Conservation (phyloP, 768 basidiomycete genomes). For the Chalciporus pseudorubinellus region DNA sequence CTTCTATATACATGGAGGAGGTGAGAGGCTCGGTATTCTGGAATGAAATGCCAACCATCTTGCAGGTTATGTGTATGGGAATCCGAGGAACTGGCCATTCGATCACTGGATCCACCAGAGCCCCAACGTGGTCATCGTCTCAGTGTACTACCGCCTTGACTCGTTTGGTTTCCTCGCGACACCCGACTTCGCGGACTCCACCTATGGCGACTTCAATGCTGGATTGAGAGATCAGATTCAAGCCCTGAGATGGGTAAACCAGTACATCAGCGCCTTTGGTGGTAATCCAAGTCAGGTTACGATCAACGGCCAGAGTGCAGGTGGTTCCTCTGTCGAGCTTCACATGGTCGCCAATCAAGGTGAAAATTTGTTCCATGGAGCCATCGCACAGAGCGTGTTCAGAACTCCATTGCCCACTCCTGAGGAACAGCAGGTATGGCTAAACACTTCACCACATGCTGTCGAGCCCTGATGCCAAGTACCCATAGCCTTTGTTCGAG, state of each 20-base stretch:
- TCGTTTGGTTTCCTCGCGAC: slow-evolving; percentile 61
- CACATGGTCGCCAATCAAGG: slow-evolving; percentile 48
- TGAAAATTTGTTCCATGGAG: slow-evolving; percentile 46
- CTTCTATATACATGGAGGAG: slow-evolving; percentile 42
- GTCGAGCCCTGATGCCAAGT: background rate
- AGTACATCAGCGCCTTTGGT: slow-evolving; percentile 38
- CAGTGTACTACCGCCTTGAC: slow-evolving; percentile 63
- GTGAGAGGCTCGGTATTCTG: slow-evolving; percentile 8
- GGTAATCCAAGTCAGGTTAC: slow-evolving; percentile 40
- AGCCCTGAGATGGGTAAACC: slow-evolving; percentile 39
- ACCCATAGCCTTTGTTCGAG: slow-evolving; percentile 47
- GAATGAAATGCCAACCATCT: background rate
- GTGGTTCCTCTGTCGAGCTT: slow-evolving; percentile 54
- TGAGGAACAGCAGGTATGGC: slow-evolving; percentile 50
- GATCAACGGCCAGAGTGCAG: slow-evolving; percentile 62
- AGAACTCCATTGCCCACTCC: slow-evolving; percentile 50
- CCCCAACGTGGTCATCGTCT: slow-evolving; percentile 61
- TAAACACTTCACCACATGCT: background rate
- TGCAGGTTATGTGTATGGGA: slow-evolving; percentile 55
- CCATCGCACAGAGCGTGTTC: slow-evolving; percentile 63
- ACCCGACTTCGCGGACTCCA: slow-evolving; percentile 42
- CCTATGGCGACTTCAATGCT: slow-evolving; percentile 48
- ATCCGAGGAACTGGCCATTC: slow-evolving; percentile 65
- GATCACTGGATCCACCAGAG: slow-evolving; percentile 63
- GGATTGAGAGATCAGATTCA: slow-evolving; percentile 55